phyloP scores from a whole-genome alignment of 306 rosid genomes.

The Cercis canadensis region DNA sequence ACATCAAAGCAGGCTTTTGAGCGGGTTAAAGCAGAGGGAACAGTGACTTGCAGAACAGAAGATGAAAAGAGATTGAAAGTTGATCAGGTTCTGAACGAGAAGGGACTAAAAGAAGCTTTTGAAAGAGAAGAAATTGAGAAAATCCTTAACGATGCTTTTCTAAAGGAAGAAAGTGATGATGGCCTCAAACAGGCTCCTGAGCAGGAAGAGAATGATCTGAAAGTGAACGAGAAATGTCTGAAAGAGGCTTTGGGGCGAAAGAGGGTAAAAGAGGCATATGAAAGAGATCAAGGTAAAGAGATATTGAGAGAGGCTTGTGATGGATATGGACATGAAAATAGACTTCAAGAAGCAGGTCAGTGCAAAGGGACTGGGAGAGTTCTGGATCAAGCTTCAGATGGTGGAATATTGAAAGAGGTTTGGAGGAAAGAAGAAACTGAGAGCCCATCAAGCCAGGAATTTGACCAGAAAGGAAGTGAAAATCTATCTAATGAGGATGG shows the following conservation, averaged over 20 bases:
- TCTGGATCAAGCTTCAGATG: conserved; percentile 35
- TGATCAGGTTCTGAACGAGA: conserved; percentile 37
- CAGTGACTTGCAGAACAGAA: conserved; percentile 33
- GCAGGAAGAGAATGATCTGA: conserved; percentile 49
- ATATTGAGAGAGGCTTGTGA: conserved; percentile 30
- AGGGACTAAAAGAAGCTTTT: conserved; percentile 44
- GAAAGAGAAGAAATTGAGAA: conserved; percentile 49
- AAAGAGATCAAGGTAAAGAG: conserved; percentile 46
- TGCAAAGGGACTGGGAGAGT: conserved; percentile 25
- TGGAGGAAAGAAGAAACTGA: conserved; percentile 38
- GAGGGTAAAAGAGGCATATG: conserved; percentile 27
- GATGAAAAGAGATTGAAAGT: conserved; percentile 41
- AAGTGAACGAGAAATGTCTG: conserved; percentile 48
- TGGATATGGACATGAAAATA: conserved; percentile 45
- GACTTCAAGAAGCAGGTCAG: conserved; percentile 31
- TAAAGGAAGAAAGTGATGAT: conserved; percentile 44
- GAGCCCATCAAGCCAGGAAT: conserved; percentile 36
- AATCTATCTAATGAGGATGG: conserved; percentile 37
- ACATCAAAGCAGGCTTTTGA: conserved; percentile 32
- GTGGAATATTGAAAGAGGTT: conserved; percentile 27
- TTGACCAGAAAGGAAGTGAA: conserved; percentile 43
- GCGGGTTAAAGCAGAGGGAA: conserved; percentile 18
- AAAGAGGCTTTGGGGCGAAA: conserved; percentile 33
- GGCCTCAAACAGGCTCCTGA: conserved; percentile 41
- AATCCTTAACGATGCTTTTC: conserved; percentile 37